Base-by-base conservation (phyloP, 2,329 filamentous ascomycete species). In the Colletotrichum echinochloae region DNA sequence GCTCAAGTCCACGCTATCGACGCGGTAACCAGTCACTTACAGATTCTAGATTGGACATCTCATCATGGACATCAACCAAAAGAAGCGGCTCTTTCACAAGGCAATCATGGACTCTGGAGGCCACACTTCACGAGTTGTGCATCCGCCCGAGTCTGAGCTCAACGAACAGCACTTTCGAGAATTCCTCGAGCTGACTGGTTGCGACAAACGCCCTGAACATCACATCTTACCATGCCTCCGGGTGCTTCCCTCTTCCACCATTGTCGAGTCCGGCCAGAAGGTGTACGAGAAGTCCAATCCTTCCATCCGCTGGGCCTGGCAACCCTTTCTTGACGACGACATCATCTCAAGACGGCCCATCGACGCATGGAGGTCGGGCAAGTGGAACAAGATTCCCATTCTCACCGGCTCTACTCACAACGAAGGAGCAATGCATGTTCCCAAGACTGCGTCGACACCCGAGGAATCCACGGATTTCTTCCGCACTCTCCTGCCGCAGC, bases 61-160 rank as follows among this genome's bases (percentile, higher is more conserved):
- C 0, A 74, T 79, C 5, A 79, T 79, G 77, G 77, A 79, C 48
- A 70, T 79, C 33, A 78, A 79, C 23, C 76, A 79, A 23, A 74
- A 76, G 0, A 78, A 76, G 54, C 73, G 72, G 28, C 74, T 79
- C 23, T 79, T 78, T 35, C 77, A 78, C 57, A 79, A 78, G 59
- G 77, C 76, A 7, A 77, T 79, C 56, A 75, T 79, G 74, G 78
- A 79, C 39, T 78, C 75, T 6, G 78, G 78, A 4, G 76, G 74
- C 1, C 77, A 78, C 46, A 79, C 78, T 0, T 77, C 78, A 1
- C 73, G 78, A 5, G 76, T 76, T 2, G 64, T 79, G 7, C 77
- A 79, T 30, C 74, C 74, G 0, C 75, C 77, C 5, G 26, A 55
- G 7, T 73, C 78, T 9, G 67, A 71, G 0, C 76, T 79, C 23